Percentiles rank a stretch among this genome's conserved stretches.
These are phyloP conservation scores for Crepidotus variabilis DNA, from an alignment of 768 basidiomycete genomes.

Conservation along the genomic window DNA sequence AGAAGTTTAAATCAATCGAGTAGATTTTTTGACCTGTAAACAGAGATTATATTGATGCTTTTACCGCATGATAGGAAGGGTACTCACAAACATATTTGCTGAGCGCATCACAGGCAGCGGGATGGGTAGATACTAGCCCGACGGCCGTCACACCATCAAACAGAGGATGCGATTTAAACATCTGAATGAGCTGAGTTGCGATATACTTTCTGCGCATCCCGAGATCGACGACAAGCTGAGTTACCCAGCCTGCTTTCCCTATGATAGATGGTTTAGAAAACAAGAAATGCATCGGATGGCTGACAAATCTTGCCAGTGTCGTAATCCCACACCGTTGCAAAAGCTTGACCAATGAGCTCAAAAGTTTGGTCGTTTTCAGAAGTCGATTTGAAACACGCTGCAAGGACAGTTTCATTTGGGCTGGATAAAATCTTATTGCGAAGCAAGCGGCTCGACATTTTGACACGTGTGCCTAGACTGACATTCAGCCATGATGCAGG, in stretches of 20 bases:
- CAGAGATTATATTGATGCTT: background rate
- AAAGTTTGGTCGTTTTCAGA: no score
- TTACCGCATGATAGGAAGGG: background rate
- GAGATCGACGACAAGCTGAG: slow-evolving; percentile 28
- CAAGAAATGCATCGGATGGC: no score
- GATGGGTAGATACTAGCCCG: slow-evolving; percentile 29
- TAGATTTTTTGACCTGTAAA: slow-evolving; percentile 2
- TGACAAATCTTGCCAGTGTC: no score
- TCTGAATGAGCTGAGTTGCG: slow-evolving; percentile 25
- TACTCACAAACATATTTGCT: slow-evolving; percentile 23
- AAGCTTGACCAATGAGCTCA: no score
- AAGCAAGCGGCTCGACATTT: no score
- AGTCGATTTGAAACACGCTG: no score
- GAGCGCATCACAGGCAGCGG: slow-evolving; percentile 22
- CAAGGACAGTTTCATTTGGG: no score
- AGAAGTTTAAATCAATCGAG: slow-evolving; percentile 6
- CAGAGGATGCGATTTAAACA: slow-evolving; percentile 12
- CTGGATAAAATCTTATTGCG: no score
- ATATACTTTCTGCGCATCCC: slow-evolving; percentile 21
- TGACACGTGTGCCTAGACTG: no score
- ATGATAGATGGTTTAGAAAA: background rate
- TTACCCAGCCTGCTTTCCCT: slow-evolving; percentile 28
- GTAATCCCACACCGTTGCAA: no score
- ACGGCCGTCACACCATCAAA: slow-evolving; percentile 20
- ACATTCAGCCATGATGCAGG: no score